Percentiles rank a stretch among this genome's conserved stretches.
Conservation (phyloP, 2,329 filamentous ascomycete genomes). For the Xylariaceae sp. region DNA sequence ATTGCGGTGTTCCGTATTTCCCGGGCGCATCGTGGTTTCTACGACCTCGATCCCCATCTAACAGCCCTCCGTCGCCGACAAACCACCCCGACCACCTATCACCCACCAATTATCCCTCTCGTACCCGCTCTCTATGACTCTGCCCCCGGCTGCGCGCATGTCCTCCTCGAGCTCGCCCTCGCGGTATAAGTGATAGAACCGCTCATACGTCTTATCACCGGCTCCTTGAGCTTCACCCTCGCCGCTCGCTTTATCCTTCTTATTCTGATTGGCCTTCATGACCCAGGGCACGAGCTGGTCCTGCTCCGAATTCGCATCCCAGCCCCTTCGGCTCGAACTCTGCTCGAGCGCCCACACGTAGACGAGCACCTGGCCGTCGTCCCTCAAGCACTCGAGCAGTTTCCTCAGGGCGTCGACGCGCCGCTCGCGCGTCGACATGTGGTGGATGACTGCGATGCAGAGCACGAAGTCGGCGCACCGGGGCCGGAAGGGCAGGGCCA, state of each 20-base stretch:
- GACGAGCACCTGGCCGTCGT: slow-evolving; percentile 64
- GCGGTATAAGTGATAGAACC: slow-evolving; percentile 92
- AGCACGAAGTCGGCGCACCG: slow-evolving; percentile 73
- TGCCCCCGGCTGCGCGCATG: slow-evolving; percentile 68
- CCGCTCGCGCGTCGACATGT: slow-evolving; percentile 73
- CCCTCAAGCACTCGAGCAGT: slow-evolving; percentile 63
- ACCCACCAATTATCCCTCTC: slow-evolving; percentile 99
- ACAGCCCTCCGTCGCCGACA: neutral
- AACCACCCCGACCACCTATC: slow-evolving; percentile 47
- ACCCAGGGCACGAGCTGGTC: slow-evolving; percentile 98
- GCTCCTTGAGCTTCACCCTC: neutral
- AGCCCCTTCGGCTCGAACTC: slow-evolving; percentile 76
- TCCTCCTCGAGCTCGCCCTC: slow-evolving; percentile 83
- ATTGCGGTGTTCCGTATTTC: neutral
- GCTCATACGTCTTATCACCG: slow-evolving; percentile 59
- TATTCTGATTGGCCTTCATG: slow-evolving; percentile 43
- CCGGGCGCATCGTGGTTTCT: neutral
- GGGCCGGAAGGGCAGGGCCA: slow-evolving; percentile 73
- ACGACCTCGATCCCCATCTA: neutral
- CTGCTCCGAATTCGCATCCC: slow-evolving; percentile 78
- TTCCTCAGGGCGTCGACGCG: slow-evolving; percentile 67
- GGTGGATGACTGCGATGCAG: slow-evolving; percentile 90
- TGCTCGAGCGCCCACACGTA: slow-evolving; percentile 98
- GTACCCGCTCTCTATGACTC: slow-evolving; percentile 76
- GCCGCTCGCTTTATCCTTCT: slow-evolving; percentile 13